Conservation (phyloP, 108 stramenopile genomes). For the Discostella stelligeroides region DNA sequence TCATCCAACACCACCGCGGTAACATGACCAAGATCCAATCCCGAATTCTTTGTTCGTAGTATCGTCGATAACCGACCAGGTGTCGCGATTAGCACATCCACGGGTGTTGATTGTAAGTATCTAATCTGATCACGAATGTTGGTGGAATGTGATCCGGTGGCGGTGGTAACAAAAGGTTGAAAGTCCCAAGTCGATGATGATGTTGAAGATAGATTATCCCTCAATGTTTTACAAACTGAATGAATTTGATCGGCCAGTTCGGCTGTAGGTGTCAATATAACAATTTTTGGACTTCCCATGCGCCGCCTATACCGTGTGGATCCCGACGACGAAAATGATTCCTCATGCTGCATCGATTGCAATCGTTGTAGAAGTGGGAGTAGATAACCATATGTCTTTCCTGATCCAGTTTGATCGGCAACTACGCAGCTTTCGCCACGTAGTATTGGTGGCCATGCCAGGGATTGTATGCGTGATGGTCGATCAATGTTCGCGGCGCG, state of each 20-base stretch:
- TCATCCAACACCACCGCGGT: conserved; percentile 89
- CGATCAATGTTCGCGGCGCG: conserved; percentile 56
- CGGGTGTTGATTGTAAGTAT: conserved; percentile 59
- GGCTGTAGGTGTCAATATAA: conserved; percentile 89
- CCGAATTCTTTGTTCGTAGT: conserved; percentile 72
- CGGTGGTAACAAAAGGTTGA: conserved; percentile 60
- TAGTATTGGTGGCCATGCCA: conserved; percentile 76
- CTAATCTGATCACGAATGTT: conserved; percentile 87
- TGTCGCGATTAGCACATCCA: conserved; percentile 89
- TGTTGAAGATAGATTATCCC: conserved; percentile 28
- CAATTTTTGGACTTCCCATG: conserved; percentile 58
- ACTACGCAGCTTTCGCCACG: conserved; percentile 77
- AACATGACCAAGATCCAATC: conserved; percentile 65
- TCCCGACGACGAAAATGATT: too few relatives aligned
- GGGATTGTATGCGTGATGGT: conserved; percentile 79
- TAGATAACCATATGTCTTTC: conserved; percentile 92
- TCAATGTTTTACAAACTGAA: conserved; percentile 61
- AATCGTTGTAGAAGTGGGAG: conserved; percentile 73
- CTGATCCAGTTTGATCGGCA: conserved; percentile 95
- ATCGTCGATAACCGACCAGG: conserved; percentile 91
- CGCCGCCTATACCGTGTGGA: conserved; percentile 1
- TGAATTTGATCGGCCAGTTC: conserved; percentile 91
- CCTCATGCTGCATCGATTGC: background rate
- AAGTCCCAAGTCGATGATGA: conserved; percentile 51
- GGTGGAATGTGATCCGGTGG: conserved; percentile 64